Conservation (phyloP, 148 eudicot genomes). For the Cornus florida region DNA sequence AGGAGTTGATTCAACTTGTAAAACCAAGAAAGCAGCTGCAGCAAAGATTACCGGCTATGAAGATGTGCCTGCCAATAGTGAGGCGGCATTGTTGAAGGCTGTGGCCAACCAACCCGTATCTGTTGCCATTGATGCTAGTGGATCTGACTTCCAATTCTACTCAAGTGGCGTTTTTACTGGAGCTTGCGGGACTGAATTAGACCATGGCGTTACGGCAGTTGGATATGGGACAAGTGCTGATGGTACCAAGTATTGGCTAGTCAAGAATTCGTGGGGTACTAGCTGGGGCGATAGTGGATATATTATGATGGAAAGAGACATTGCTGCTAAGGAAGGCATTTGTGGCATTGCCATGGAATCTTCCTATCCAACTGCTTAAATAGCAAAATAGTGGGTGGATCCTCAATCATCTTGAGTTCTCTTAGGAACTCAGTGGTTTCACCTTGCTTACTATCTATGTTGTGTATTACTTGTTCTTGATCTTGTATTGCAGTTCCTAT, state of each 20-base stretch:
- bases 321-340: conserved; percentile 10
- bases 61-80: conserved; percentile 22
- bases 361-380: conserved; percentile 18
- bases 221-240: conserved; percentile 18
- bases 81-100: conserved; percentile 20
- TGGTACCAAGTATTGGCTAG: conserved; percentile 11
- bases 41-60: conserved; percentile 25
- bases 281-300: conserved; percentile 10
- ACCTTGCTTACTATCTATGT: background rate
- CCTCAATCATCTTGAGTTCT: background rate
- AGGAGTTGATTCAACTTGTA: conserved; percentile 11
- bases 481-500: background rate
- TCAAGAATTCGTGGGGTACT: conserved; percentile 12
- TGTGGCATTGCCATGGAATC: conserved; percentile 16
- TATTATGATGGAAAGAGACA: conserved; percentile 8
- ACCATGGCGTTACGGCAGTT: conserved; percentile 26
- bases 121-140: conserved; percentile 26
- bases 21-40: background rate
- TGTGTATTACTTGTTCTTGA: too few species aligned
- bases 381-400: background rate
- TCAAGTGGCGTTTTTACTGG: conserved; percentile 21
- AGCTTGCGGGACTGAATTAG: conserved; percentile 18
- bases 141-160: conserved; percentile 23
- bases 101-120: conserved; percentile 29
- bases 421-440: background rate